A percentile compares a stretch with the other conserved stretches of the same genome.
Conservation (phyloP, 139 green algal species). For the Micractinium conductrix region DNA sequence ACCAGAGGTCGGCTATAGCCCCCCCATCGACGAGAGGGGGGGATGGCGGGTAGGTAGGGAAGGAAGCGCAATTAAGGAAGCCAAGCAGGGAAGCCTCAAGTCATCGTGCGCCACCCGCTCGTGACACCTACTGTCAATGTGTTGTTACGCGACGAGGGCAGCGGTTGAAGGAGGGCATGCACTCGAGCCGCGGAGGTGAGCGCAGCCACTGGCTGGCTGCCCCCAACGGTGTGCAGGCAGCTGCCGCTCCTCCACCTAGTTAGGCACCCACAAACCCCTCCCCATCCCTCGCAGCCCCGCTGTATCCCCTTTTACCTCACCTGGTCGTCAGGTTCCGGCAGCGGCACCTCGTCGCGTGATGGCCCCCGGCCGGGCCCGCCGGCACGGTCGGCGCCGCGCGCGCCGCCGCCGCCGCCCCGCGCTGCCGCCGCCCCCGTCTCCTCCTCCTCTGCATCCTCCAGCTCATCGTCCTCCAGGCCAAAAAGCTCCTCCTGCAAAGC, state of each 20-base stretch:
- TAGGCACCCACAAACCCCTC: background rate
- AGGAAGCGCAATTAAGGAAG: no score
- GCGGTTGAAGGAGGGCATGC: no score
- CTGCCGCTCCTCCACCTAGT: no score
- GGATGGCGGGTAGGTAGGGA: no score
- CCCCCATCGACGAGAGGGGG: no score
- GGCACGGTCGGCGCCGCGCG: background rate
- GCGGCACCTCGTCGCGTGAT: background rate
- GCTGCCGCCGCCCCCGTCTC: background rate
- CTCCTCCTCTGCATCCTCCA: conserved; percentile 76
- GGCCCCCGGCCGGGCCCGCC: background rate
- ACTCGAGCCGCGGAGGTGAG: no score
- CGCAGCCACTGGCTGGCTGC: no score
- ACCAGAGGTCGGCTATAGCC: no score
- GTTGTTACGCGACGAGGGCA: no score
- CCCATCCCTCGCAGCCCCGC: background rate
- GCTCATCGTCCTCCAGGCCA: conserved; percentile 69
- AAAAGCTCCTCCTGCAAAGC: conserved; percentile 81
- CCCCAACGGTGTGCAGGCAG: background rate
- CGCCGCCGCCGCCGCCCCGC: background rate
- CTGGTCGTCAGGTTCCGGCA: background rate
- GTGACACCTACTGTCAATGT: no score
- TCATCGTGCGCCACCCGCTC: no score
- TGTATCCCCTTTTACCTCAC: background rate
- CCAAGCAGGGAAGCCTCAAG: no score